Conservation (phyloP, 768 basidiomycete species). For the Pleurotus djamor region DNA sequence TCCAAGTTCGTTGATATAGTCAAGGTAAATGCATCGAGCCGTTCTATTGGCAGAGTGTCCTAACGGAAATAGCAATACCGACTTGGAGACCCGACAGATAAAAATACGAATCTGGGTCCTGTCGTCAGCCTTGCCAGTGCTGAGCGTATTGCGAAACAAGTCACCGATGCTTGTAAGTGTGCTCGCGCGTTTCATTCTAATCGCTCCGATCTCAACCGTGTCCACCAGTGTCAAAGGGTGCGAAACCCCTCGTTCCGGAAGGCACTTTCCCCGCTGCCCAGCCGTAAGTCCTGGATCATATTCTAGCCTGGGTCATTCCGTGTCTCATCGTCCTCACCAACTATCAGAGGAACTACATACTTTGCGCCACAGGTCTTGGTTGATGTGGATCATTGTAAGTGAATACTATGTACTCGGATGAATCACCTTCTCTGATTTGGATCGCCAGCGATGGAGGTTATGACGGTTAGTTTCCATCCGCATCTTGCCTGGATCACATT, state of each 20-base stretch:
- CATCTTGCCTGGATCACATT: background rate
- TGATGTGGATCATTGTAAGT: conserved; percentile 85
- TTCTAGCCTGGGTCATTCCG: background rate
- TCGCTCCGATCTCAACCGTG: background rate
- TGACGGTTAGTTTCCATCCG: conserved; percentile 50
- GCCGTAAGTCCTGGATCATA: conserved; percentile 40
- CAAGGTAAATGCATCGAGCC: conserved; percentile 44
- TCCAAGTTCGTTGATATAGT: conserved; percentile 67
- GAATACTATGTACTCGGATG: conserved; percentile 1
- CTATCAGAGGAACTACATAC: conserved; percentile 70
- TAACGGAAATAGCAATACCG: conserved; percentile 57
- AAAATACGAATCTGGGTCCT: conserved; percentile 83
- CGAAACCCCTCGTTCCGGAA: conserved; percentile 71
- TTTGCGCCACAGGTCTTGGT: conserved; percentile 91
- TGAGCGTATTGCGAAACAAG: conserved; percentile 79
- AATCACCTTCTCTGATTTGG: background rate
- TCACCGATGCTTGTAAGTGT: conserved; percentile 73
- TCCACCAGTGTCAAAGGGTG: conserved; percentile 68
- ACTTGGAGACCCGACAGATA: conserved; percentile 81
- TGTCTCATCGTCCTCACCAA: background rate
- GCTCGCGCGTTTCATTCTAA: background rate
- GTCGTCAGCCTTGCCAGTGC: conserved; percentile 91
- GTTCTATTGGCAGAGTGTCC: background rate
- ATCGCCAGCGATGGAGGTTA: conserved; percentile 80
- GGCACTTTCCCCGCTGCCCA: conserved; percentile 65